These are phyloP conservation scores for Umbilicus rupestris DNA, from an alignment of 164 flowering plant genomes.

Conservation along the genomic window DNA sequence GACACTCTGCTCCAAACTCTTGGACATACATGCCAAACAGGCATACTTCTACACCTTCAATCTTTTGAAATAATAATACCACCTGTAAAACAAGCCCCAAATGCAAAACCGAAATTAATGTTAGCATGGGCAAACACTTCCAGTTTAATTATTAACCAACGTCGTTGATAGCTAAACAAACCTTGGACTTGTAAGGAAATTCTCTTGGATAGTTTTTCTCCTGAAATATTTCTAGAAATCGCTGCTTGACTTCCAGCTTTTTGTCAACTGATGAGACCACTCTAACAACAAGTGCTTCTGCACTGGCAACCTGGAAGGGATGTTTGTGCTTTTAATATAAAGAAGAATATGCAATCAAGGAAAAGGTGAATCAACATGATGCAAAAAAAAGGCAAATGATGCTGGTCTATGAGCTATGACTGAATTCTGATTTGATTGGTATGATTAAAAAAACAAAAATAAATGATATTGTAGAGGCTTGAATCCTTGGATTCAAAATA, in stretches of 20 bases:
- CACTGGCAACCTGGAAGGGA: constrained; percentile 64
- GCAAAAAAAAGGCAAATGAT: not conserved
- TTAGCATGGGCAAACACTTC: not conserved
- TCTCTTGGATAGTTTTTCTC: constrained; percentile 89
- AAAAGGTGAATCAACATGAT: not conserved
- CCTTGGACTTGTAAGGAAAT: constrained; percentile 96
- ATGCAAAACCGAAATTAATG: not conserved
- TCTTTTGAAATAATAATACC: constrained; percentile 51
- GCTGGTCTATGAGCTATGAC: not conserved
- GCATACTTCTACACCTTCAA: constrained; percentile 59
- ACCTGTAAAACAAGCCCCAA: constrained; percentile 21
- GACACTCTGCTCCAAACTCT: constrained; percentile 54
- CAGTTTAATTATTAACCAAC: not conserved
- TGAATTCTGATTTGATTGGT: too few species aligned
- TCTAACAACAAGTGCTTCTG: constrained; percentile 84
- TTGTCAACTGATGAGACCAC: constrained; percentile 99
- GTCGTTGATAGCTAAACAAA: constrained; percentile 10
- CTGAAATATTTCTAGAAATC: constrained; percentile 85
- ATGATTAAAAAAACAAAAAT: not conserved
- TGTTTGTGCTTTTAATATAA: not conserved
- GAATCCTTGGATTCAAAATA: too few species aligned
- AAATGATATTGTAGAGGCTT: too few species aligned
- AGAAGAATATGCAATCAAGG: not conserved
- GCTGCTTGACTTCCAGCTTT: constrained; percentile 90
- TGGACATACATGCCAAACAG: constrained; percentile 53